phyloP scores from a whole-genome alignment of 306 rosid species.

The Chamaecrista fasciculata region DNA sequence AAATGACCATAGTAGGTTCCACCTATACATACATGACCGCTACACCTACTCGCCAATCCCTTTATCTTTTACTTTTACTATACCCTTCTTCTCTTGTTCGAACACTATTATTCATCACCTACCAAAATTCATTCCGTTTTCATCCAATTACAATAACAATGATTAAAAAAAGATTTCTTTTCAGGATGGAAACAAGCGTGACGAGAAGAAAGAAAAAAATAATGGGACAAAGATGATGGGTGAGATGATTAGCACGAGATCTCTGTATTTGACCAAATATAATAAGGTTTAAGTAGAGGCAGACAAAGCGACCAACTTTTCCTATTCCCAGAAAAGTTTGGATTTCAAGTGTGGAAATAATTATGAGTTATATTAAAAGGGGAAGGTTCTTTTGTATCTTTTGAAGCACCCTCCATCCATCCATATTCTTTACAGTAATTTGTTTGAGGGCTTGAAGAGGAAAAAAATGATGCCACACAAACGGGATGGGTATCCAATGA shows the following conservation, averaged over 20 bases:
- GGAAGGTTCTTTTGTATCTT: conserved; percentile 41
- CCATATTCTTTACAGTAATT: too few relatives aligned
- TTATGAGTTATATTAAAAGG: conserved; percentile 6
- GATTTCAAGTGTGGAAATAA: conserved; percentile 17
- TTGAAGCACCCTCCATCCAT: conserved; percentile 18
- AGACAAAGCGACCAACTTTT: conserved; percentile 68
- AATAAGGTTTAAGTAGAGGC: conserved; percentile 35
- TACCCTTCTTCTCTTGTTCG: too few relatives aligned
- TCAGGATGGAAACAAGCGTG: conserved; percentile 27
- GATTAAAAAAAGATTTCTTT: background rate
- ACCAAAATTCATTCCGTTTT: background rate
- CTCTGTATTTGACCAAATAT: conserved; percentile 46
- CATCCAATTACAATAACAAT: too few relatives aligned
- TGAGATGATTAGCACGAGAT: conserved; percentile 42
- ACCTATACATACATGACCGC: conserved; percentile 28
- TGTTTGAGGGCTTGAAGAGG: too few relatives aligned
- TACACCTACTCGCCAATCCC: conserved; percentile 31
- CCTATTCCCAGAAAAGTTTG: conserved; percentile 48
- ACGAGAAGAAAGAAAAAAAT: background rate
- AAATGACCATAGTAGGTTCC: conserved; percentile 35
- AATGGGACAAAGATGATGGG: conserved; percentile 18
- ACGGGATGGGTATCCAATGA: conserved; percentile 32
- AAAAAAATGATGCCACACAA: background rate
- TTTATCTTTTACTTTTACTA: too few relatives aligned
- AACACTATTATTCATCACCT: too few relatives aligned